phyloP scores from a whole-genome alignment of 306 rosid species.

The Quercus wislizeni region DNA sequence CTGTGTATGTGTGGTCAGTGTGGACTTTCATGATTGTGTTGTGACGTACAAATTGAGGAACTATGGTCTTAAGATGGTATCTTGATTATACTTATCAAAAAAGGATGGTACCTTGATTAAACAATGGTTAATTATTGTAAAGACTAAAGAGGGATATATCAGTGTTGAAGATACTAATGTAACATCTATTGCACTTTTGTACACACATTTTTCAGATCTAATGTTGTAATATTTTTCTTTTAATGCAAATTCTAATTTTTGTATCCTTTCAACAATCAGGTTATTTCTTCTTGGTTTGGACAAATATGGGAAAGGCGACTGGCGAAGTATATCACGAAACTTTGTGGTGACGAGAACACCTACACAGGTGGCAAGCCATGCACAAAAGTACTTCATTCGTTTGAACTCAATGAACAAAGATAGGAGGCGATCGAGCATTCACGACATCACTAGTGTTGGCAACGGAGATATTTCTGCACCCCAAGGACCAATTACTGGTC shows the following conservation, averaged over 20 bases:
- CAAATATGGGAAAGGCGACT: slow-evolving; percentile 95
- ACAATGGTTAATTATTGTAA: not conserved
- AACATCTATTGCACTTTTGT: not conserved
- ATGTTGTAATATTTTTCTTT: not conserved
- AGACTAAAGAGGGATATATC: not conserved
- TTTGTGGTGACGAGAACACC: slow-evolving; percentile 95
- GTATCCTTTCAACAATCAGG: slow-evolving; percentile 37
- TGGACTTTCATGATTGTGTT: not conserved
- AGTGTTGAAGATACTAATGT: not conserved
- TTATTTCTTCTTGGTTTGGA: slow-evolving; percentile 92
- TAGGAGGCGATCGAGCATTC: slow-evolving; percentile 95
- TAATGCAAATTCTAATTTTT: not conserved
- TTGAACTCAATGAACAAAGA: slow-evolving; percentile 95
- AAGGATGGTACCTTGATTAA: not conserved
- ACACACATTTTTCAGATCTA: not conserved
- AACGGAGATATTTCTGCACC: slow-evolving; percentile 64
- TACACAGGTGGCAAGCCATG: slow-evolving; percentile 97
- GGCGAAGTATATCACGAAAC: slow-evolving; percentile 97
- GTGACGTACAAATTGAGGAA: not conserved
- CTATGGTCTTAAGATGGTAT: not conserved
- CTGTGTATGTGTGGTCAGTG: not conserved
- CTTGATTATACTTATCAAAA: not conserved
- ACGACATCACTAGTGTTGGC: slow-evolving; percentile 83
- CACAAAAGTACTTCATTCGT: slow-evolving; percentile 94
- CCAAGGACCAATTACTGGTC: slow-evolving; percentile 89